A percentile compares a stretch with the other conserved stretches of the same genome.
phyloP scores from a whole-genome alignment of 352 stramenopile species.

The Peronospora farinosa region DNA sequence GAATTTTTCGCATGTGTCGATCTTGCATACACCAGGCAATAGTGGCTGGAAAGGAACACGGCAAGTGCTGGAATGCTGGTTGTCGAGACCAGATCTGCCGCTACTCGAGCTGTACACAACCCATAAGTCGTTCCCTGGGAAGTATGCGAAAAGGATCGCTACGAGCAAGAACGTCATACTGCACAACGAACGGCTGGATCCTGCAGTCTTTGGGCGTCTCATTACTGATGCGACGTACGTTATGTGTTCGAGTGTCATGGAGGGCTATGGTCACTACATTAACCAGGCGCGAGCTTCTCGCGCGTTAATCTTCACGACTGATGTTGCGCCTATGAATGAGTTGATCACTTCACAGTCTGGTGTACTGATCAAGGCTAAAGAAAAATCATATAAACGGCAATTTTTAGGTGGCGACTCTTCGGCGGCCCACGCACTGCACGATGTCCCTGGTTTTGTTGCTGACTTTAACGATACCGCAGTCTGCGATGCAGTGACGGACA shows the following conservation, averaged over 20 bases:
- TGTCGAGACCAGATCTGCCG: conserved; percentile 40
- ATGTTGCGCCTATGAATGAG: conserved; percentile 62
- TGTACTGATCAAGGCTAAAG: conserved; percentile 29
- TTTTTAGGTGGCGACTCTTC: conserved; percentile 34
- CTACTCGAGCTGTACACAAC: conserved; percentile 48
- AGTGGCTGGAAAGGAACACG: conserved; percentile 53
- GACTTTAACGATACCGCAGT: conserved; percentile 31
- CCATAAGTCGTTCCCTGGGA: conserved; percentile 21
- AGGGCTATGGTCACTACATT: conserved; percentile 70
- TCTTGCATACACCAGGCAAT: conserved; percentile 46
- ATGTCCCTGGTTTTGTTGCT: conserved; percentile 38
- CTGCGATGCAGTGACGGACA: conserved; percentile 37
- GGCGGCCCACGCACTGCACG: conserved; percentile 24
- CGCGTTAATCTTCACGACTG: conserved; percentile 43
- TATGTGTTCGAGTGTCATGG: conserved; percentile 50
- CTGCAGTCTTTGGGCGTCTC: conserved; percentile 48
- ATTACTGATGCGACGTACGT: conserved; percentile 50
- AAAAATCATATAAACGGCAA: conserved; percentile 21
- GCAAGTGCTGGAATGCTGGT: conserved; percentile 54
- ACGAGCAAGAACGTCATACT: conserved; percentile 10
- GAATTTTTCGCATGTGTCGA: conserved; percentile 40
- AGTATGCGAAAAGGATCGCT: conserved; percentile 17
- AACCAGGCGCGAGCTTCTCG: conserved; percentile 53
- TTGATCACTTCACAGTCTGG: conserved; percentile 40
- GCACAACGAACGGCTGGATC: conserved; percentile 17